phyloP scores from a whole-genome alignment of 257 asterid genomes.

The Fraxinus cuspidata region DNA sequence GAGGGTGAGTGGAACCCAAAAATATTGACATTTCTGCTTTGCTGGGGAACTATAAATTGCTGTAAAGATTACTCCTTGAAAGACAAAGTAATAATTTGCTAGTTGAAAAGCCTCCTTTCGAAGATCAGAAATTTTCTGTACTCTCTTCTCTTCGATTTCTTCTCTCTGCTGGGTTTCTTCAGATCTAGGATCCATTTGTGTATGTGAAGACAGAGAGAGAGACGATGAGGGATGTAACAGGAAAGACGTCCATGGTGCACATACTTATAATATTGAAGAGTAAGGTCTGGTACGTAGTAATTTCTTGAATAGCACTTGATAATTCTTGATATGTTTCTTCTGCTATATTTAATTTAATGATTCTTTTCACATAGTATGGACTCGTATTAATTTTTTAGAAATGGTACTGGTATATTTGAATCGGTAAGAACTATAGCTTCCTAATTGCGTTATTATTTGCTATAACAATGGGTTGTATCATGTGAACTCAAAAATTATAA shows the following conservation, averaged over 20 bases:
- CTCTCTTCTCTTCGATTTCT: no score
- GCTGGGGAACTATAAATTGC: not conserved
- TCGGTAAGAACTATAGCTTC: no score
- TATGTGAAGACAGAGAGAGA: no score
- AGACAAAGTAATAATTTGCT: conserved; percentile 12
- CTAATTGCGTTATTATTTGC: no score
- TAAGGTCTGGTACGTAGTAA: not conserved
- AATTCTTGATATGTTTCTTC: not conserved
- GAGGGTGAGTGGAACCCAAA: conserved; percentile 1
- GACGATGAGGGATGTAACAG: not conserved
- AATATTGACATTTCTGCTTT: conserved; percentile 7
- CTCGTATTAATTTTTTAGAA: no score
- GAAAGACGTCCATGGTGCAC: not conserved
- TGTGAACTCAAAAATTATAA: no score
- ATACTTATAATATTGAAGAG: no score
- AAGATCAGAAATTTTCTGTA: not conserved
- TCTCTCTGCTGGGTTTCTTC: not conserved
- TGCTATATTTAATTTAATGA: no score
- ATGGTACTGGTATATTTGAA: no score
- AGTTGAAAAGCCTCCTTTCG: not conserved
- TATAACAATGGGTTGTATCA: no score
- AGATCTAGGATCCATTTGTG: not conserved
- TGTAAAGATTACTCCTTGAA: conserved; percentile 19
- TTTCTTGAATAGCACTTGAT: not conserved
- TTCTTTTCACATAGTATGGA: no score